Evolutionary conservation across 768 basidiomycete species (phyloP).

Genomic region (Mycena maculata): DNA sequence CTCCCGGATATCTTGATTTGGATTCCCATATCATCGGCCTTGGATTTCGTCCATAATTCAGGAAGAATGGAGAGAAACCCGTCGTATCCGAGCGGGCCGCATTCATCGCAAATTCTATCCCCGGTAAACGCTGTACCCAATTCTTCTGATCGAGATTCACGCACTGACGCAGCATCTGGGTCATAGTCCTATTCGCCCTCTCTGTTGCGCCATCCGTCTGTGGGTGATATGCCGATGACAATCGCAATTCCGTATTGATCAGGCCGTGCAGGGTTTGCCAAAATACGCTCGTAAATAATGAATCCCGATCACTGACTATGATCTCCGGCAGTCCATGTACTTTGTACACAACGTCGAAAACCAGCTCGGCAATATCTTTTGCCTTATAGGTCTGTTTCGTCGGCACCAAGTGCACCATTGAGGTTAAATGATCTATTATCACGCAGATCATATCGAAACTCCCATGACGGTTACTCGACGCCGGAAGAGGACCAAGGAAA

Average conservation of each 20-base stretch:
- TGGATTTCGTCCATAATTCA: conserved; percentile 38
- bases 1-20: conserved; percentile 20
- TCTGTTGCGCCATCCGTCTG: conserved; percentile 29
- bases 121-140: conserved; percentile 39
- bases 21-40: conserved; percentile 35
- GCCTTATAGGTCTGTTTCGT: conserved; percentile 26
- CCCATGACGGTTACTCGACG: conserved; percentile 31
- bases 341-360: conserved; percentile 36
- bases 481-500: conserved; percentile 41
- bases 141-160: conserved; percentile 37
- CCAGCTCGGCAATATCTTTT: conserved; percentile 19
- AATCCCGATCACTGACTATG: conserved; percentile 43
- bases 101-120: conserved; percentile 40
- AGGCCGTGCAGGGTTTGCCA: conserved; percentile 5
- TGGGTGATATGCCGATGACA: conserved; percentile 43
- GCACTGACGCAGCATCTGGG: conserved; percentile 35
- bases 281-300: conserved; percentile 14
- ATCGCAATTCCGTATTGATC: conserved; percentile 4
- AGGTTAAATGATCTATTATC: conserved; percentile 34
- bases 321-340: conserved; percentile 40
- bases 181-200: conserved; percentile 38
- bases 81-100: conserved; percentile 33
- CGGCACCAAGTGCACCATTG: conserved; percentile 34
- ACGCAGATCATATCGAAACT: conserved; percentile 36
- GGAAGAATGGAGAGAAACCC: conserved; percentile 41